These are phyloP conservation scores for Erigeron philadelphicus DNA, from an alignment of 140 eudicot genomes.

Conservation along the genomic window DNA sequence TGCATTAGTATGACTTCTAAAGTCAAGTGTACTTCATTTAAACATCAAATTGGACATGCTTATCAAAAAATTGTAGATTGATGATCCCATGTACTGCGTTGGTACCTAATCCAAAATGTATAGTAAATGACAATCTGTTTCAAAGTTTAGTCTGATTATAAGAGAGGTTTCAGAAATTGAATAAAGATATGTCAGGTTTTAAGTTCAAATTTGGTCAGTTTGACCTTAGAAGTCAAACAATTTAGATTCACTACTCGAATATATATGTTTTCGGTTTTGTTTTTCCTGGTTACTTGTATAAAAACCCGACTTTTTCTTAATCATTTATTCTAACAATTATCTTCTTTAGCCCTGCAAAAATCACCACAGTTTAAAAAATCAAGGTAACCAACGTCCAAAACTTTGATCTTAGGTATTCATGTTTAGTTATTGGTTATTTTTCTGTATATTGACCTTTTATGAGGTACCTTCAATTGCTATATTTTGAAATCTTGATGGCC, in stretches of 20 bases:
- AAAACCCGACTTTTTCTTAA: too few relatives aligned
- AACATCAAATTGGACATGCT: neutral
- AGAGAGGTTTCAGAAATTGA: neutral
- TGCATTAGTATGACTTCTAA: constrained; percentile 1
- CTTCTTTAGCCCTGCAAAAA: too few relatives aligned
- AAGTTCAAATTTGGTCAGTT: neutral
- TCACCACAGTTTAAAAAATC: too few relatives aligned
- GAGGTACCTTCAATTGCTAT: too few relatives aligned
- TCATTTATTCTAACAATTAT: too few relatives aligned
- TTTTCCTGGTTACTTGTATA: neutral
- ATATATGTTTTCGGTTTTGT: neutral
- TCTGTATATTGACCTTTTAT: too few relatives aligned
- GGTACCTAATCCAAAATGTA: neutral
- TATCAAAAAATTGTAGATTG: neutral
- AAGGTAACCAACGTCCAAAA: too few relatives aligned
- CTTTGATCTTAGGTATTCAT: too few relatives aligned
- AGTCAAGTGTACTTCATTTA: neutral
- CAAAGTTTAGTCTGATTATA: neutral
- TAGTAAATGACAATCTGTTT: neutral
- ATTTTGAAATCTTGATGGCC: too few relatives aligned
- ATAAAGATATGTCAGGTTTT: neutral
- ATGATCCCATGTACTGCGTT: too few relatives aligned
- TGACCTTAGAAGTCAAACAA: neutral
- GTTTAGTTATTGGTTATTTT: too few relatives aligned
- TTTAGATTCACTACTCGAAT: neutral